A percentile compares a stretch with the other conserved stretches of the same genome.
phyloP scores from a whole-genome alignment of 306 rosid genomes.

The Vigna radiata region DNA sequence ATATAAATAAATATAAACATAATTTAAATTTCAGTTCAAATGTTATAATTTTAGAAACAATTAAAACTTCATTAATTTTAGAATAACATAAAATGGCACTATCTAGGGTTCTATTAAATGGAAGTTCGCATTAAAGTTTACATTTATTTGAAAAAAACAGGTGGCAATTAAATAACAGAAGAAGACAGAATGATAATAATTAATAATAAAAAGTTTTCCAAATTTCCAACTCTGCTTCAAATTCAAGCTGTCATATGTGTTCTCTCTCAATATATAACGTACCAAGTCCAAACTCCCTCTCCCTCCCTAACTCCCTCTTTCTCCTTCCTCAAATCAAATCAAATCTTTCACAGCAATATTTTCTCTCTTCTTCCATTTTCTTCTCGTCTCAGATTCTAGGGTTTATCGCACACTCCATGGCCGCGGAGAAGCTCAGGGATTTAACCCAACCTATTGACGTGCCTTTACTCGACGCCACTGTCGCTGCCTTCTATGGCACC shows the following conservation, averaged over 20 bases:
- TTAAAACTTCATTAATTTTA: no score
- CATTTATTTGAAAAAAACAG: no score
- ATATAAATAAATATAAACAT: no score
- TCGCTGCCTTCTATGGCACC: constrained; percentile 93
- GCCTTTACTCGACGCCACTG: constrained; percentile 83
- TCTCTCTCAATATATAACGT: constrained; percentile 30
- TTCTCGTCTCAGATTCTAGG: constrained; percentile 38
- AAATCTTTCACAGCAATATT: neutral
- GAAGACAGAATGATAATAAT: no score
- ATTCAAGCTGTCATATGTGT: constrained; percentile 72
- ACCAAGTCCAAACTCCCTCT: constrained; percentile 38
- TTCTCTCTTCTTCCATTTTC: neutral
- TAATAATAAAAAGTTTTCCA: neutral
- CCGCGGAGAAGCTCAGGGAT: constrained; percentile 91
- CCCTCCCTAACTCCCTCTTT: neutral
- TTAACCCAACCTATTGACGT: constrained; percentile 89
- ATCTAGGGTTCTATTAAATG: no score
- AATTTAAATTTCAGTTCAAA: no score
- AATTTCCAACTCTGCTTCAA: constrained; percentile 66
- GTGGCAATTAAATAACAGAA: no score
- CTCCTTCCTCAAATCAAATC: neutral
- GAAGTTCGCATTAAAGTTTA: no score
- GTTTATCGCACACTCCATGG: constrained; percentile 58
- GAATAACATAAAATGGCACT: no score
- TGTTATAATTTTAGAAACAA: no score